Base-by-base conservation (phyloP, 2,329 filamentous ascomycete genomes). In the Sporothrix brunneoviolacea region DNA sequence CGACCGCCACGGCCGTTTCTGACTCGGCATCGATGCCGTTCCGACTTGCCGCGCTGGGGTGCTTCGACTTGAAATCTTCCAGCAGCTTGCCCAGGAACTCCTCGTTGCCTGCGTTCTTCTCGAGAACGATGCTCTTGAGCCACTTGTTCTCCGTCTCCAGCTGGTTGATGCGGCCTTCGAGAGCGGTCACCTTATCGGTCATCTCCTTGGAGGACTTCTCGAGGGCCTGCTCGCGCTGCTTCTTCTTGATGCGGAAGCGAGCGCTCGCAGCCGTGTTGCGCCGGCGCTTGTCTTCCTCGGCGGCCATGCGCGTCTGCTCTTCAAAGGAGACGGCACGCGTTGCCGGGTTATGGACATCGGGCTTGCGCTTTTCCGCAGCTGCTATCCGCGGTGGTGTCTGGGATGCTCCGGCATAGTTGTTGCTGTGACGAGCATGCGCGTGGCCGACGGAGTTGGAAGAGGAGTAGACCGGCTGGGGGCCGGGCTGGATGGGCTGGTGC, bases 221-320 rank as follows among this genome's bases (percentile, higher is more conserved):
- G 47, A 94, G 80, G 8, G 87, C 85, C 67, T 91, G 86, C 72
- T 95, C 89, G 45, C 89, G 84, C 70, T 93, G 88, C 80, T 95
- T 95, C 84, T 95, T 95, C 82, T 95, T 95, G 65, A 93, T 82
- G 53, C 89, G 85, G 77, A 95, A 95, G 44, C 89, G 85, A 16
- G 89, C 89, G 58, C 84, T 90, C 50, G 89, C 89, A 28, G 89
- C 89, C 2, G 90, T 94, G 70, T 95, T 95, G 57, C 89, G 83
- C 53, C 88, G 82, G 44, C 89, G 84, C 72, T 94, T 94, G 66
- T 95, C 89, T 68, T 95, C 89, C 67, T 95, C 89, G 19, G 88
- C 88, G 12, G 85, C 85, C 6, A 82, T 59, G 35, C 86, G 83
- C 12, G 84, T 84, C 35, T 80, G 74, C 55, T 90, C 86, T 65